Percentiles rank a stretch among this genome's conserved stretches.
Evolutionary conservation across 306 rosid species (phyloP).

Genomic region (Sindora glabra): DNA sequence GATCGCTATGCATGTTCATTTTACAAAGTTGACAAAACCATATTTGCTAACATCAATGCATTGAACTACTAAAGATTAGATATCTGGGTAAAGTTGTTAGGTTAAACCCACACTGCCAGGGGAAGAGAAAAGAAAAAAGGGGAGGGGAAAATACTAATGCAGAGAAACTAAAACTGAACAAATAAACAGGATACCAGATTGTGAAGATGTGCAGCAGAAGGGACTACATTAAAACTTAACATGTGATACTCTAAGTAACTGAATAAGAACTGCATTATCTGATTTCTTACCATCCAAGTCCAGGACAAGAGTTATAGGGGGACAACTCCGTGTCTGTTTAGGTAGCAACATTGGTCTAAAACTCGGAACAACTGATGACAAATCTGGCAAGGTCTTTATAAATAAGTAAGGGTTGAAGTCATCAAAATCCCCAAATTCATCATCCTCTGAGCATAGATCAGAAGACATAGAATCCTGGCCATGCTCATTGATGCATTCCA

Average conservation of each 20-base stretch:
- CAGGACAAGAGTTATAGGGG: constrained; percentile 85
- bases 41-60: neutral
- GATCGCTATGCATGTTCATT: neutral
- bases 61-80: neutral
- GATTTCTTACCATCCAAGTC: constrained; percentile 88
- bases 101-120: too few relatives aligned
- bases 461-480: constrained; percentile 81
- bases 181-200: too few relatives aligned
- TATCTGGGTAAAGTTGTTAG: too few relatives aligned
- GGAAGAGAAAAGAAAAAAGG: too few relatives aligned
- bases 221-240: neutral
- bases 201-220: neutral
- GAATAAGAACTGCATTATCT: neutral
- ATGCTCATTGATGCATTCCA: constrained; percentile 87
- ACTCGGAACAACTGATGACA: constrained; percentile 84
- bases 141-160: too few relatives aligned
- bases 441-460: constrained; percentile 65
- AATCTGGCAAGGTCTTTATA: constrained; percentile 88
- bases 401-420: constrained; percentile 93
- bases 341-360: constrained; percentile 83
- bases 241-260: neutral
- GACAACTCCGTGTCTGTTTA: constrained; percentile 97
- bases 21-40: neutral
- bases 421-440: constrained; percentile 69
- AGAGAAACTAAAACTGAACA: too few relatives aligned